Evolutionary conservation across 1,284 basidiomycete species (phyloP), one percentile per base, ranked within the genome.

Genomic region (Irpex sp.): DNA sequence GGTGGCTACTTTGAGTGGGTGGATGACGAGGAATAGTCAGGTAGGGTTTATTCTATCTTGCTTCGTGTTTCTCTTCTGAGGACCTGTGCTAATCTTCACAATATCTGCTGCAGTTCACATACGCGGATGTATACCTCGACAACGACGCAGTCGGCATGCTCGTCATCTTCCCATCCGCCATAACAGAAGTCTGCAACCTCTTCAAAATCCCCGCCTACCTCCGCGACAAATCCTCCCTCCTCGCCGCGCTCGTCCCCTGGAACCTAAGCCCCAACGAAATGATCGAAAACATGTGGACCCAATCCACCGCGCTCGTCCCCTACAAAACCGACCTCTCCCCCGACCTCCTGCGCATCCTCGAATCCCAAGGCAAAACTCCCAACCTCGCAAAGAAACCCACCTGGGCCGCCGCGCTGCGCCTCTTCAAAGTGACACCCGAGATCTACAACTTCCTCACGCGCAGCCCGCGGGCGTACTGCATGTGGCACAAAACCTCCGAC

Each of bases 201-300:
- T 71, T 76, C 59, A 70, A 71, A 26, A 69, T 75, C 3, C 72
- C 72, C 6, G 53, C 60, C 0, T 67, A 74, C n/a, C 60, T 73
- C 13, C 68, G 67, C 39, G 64, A 68, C n/a, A 58, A 60, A 15
- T 58, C 61, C n/a, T 55, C 58, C 1, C 66, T 87, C 17, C 67
- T 84, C n/a, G 78, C 75, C 5, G 78, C 78, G 0, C 74, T 87
- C 5, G 66, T 84, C 21, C 81, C 82, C 17, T 86, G 81, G 79
- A 70, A 69, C 15, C 69, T 85, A 47, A 66, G 70, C 66, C 64
- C 65, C 6, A 62, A 61, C 21, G 69, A 74, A 47, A 72, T 70
- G 46, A 61, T 64, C 21, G 49, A 62, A 1, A 54, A 65, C 11
- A 59, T 62, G 26, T 71, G 69, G 68, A 35, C 43, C 9, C 67